Evolutionary conservation across 2,329 filamentous ascomycete genomes (phyloP), one percentile per base, ranked within the genome.

Genomic region (Colletotrichum tanaceti): DNA sequence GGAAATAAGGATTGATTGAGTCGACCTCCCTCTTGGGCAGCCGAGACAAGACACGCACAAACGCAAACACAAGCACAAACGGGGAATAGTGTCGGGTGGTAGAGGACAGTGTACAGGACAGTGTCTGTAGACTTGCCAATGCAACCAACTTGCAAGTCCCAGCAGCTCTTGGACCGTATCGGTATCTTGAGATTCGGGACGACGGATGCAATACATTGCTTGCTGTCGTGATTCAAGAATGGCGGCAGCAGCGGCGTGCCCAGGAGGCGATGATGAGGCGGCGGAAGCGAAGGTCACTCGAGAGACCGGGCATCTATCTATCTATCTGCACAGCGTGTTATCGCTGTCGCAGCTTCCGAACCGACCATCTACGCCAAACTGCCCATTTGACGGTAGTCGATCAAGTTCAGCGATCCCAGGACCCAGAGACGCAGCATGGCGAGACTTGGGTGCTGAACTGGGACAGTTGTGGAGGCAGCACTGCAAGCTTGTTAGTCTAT

Each of bases 101-200:
- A n/a, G 32, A 43, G 44, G 38, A 28, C n/a, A 32, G 32, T 32
- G 32, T 39, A 38, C 20, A 18, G 32, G 41, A 68, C 35, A 62
- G 65, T 68, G 65, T 60, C 55, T 35, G 62, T 24, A 65, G 49
- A 39, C 57, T 39, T 65, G 49, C 54, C 65, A 57, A 63, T 63
- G 58, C 52, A 46, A 20, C 41, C 53, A n/a, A n/a, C n/a, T n/a
- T n/a, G n/a, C n/a, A 47, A 41, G 11, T 24, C n/a, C 32, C 32
- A 35, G 10, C 38, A 49, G 32, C 52, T n/a, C 11, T 35, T 46
- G 49, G n/a, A 49, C 38, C 50, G 24, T 35, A 22, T 44, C n/a
- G 18, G 16, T 18, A 9, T 50, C 44, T 57, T 66, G 58, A 44
- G 47, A 32, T 32, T 32, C 28, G 28, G 28, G 28, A 24, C 18